A percentile compares a stretch with the other conserved stretches of the same genome.
phyloP scores from a whole-genome alignment of 106 monocot genomes.

The Xerophyta viscosa region DNA sequence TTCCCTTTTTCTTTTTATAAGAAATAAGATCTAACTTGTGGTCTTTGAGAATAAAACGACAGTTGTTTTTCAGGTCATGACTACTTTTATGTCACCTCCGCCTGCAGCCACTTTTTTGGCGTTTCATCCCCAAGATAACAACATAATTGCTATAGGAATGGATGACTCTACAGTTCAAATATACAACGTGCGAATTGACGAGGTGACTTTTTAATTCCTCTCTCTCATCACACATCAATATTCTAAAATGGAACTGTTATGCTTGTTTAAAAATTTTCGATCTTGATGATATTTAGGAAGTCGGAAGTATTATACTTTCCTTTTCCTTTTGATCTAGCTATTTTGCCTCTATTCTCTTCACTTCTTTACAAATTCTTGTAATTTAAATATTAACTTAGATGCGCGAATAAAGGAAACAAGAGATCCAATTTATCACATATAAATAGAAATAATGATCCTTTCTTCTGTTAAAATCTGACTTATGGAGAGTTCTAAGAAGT shows the following conservation, averaged over 20 bases:
- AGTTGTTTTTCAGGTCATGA: conserved; percentile 44
- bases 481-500: no score
- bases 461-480: no score
- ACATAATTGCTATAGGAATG: conserved; percentile 85
- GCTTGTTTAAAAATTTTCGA: neutral
- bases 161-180: conserved; percentile 75
- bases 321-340: no score
- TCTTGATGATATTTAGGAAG: no score
- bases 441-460: no score
- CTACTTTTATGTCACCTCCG: conserved; percentile 72
- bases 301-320: no score
- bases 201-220: conserved; percentile 21
- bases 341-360: no score
- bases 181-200: conserved; percentile 69
- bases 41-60: neutral
- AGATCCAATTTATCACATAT: no score
- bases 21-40: neutral
- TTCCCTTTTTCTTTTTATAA: neutral
- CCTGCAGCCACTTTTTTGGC: conserved; percentile 79
- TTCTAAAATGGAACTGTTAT: neutral
- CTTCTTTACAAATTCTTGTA: no score
- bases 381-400: no score
- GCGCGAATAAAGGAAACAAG: no score
- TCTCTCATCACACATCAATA: neutral
- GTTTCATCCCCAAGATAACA: conserved; percentile 78